These are phyloP conservation scores for Themeda triandra DNA, from an alignment of 176 grass and related monocot genomes.

Conservation along the genomic window DNA sequence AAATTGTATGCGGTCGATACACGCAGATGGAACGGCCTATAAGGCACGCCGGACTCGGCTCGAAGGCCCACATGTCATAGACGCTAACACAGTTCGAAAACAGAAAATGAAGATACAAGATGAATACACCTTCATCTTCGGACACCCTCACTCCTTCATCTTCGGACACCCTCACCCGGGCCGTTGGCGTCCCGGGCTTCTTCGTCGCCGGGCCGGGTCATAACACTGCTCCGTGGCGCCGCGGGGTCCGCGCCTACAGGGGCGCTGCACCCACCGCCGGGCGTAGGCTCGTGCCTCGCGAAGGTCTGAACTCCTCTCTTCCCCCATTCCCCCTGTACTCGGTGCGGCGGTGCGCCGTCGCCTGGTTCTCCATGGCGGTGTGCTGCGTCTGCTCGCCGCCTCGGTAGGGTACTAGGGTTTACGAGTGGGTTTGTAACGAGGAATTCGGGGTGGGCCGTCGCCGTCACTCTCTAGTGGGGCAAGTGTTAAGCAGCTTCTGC, in stretches of 20 bases:
- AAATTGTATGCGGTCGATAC: no score
- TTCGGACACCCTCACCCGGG: no score
- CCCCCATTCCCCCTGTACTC: background rate
- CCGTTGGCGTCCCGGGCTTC: no score
- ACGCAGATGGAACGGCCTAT: no score
- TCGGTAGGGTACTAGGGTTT: background rate
- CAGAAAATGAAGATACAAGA: no score
- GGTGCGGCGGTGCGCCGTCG: background rate
- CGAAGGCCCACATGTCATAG: no score
- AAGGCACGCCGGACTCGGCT: no score
- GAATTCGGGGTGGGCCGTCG: background rate
- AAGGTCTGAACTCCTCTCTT: background rate
- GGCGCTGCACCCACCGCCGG: background rate
- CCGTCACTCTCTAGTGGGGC: background rate
- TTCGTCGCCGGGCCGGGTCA: no score
- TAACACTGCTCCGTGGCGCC: constrained; percentile 4
- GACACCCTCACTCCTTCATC: no score
- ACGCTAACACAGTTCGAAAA: no score
- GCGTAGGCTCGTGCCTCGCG: background rate
- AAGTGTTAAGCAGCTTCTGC: background rate
- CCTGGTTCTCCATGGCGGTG: background rate
- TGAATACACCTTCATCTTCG: no score
- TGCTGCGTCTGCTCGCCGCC: background rate
- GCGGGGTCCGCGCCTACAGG: background rate
- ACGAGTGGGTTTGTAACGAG: background rate